Conservation (phyloP, 73 alveolate genomes). For the Breviolum minutum region DNA sequence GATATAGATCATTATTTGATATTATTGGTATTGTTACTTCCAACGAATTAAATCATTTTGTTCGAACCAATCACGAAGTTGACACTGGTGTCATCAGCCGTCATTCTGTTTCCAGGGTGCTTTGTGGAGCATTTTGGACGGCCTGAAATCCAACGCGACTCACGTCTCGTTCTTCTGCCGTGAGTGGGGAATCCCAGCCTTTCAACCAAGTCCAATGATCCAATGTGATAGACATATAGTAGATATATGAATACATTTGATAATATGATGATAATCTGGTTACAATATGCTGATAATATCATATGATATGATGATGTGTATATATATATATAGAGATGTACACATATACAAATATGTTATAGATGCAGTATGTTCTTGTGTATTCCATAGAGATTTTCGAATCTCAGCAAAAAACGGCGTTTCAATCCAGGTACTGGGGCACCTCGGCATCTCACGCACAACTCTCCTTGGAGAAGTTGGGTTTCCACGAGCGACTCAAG, state of each 20-base stretch:
- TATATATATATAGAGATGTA: neutral
- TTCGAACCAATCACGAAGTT: neutral
- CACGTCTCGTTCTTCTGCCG: conserved; percentile 93
- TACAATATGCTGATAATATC: neutral
- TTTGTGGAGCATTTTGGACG: conserved; percentile 92
- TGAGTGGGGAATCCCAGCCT: conserved; percentile 2
- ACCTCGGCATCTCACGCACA: conserved; percentile 94
- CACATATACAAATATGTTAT: too few species aligned
- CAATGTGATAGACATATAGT: neutral
- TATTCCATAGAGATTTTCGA: neutral
- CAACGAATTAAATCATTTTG: too few species aligned
- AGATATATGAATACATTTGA: neutral
- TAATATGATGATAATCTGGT: too few species aligned
- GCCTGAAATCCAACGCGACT: conserved; percentile 88
- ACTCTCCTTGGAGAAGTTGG: conserved; percentile 91
- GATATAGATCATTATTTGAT: too few species aligned
- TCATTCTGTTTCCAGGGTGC: conserved; percentile 35
- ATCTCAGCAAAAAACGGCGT: neutral
- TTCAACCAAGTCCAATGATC: neutral
- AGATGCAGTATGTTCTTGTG: too few species aligned
- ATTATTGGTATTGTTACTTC: too few species aligned
- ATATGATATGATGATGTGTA: neutral
- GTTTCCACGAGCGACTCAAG: conserved; percentile 90
- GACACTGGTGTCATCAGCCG: too few species aligned
- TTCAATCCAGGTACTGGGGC: conserved; percentile 82